These are phyloP conservation scores for Neonectria sp. DNA, from an alignment of 2,329 filamentous ascomycete species.

Conservation along the genomic window DNA sequence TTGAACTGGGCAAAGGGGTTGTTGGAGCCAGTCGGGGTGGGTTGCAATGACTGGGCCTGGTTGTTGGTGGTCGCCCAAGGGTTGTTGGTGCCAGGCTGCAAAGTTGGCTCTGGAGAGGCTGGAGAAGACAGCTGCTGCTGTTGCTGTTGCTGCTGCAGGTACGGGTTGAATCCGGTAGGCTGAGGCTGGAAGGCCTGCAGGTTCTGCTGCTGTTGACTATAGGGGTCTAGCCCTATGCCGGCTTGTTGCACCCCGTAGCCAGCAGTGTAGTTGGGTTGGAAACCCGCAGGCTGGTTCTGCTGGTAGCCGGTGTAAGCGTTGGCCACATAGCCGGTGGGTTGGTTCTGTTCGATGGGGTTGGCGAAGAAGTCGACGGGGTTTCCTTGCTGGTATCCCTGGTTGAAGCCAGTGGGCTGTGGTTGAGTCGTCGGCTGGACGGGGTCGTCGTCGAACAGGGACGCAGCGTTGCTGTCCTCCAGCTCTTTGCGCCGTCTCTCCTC, in stretches of 20 bases:
- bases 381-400: constrained; percentile 98
- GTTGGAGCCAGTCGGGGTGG: constrained; percentile 94
- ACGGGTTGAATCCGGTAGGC: constrained; percentile 67
- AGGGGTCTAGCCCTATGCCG: constrained; percentile 80
- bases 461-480: constrained; percentile 87
- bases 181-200: constrained; percentile 64
- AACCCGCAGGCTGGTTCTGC: constrained; percentile 64
- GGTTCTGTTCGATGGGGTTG: constrained; percentile 89
- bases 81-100: constrained; percentile 90
- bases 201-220: constrained; percentile 63
- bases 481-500: constrained; percentile 91
- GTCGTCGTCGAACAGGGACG: constrained; percentile 90
- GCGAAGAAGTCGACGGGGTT: constrained; percentile 97
- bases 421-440: constrained; percentile 69
- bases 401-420: constrained; percentile 89
- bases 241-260: constrained; percentile 76
- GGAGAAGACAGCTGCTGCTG: constrained; percentile 57
- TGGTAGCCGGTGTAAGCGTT: constrained; percentile 70
- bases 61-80: constrained; percentile 83
- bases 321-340: constrained; percentile 81
- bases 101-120: constrained; percentile 68
- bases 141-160: constrained; percentile 60
- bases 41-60: constrained; percentile 75
- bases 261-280: constrained; percentile 73
- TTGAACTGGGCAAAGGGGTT: constrained; percentile 92